Conservation (phyloP, 129 eudicot genomes). For the Pulicaria dysenterica region DNA sequence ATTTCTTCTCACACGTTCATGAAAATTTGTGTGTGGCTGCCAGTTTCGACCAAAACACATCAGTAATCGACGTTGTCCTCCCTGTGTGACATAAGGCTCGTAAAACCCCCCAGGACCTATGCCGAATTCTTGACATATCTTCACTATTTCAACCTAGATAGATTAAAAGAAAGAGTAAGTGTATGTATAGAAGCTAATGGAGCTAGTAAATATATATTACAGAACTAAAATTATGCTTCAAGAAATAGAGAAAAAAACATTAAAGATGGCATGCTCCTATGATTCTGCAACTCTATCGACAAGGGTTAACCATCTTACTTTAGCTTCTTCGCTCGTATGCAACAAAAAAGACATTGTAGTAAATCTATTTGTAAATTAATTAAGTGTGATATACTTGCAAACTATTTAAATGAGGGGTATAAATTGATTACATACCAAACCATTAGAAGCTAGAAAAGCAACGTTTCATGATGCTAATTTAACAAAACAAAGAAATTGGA, state of each 20-base stretch:
- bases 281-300: background rate
- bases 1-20: background rate
- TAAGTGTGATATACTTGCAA: background rate
- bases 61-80: constrained; percentile 51
- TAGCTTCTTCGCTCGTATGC: too few species aligned
- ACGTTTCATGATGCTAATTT: too few species aligned
- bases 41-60: constrained; percentile 61
- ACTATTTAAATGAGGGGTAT: too few species aligned
- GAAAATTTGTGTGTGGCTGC: constrained; percentile 47
- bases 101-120: constrained; percentile 54
- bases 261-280: background rate
- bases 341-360: background rate
- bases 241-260: background rate
- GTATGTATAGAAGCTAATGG: too few species aligned
- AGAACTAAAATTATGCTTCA: background rate
- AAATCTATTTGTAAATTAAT: too few species aligned
- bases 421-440: too few species aligned
- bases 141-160: constrained; percentile 44
- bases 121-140: constrained; percentile 47
- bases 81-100: constrained; percentile 44
- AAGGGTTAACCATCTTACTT: background rate
- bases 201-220: background rate
- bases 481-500: too few species aligned
- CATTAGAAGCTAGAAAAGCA: too few species aligned
- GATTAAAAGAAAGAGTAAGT: background rate